Evolutionary conservation across 2,329 filamentous ascomycete species (phyloP).

Genomic region (Fusarium armeniacum): DNA sequence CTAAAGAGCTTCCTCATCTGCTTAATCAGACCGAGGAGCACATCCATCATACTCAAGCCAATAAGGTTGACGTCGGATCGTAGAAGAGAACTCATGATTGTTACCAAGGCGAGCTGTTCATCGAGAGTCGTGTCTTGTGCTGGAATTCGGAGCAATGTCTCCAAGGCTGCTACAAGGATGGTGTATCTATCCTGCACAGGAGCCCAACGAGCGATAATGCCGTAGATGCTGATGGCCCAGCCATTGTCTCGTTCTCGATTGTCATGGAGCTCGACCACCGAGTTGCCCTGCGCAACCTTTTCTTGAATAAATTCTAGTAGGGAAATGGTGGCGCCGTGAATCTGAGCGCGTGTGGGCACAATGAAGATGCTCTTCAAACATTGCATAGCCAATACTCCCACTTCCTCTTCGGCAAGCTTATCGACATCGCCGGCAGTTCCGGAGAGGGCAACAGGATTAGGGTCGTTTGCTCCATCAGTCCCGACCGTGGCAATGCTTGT

Average conservation of each 20-base stretch:
- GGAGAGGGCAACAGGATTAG: constrained; percentile 79
- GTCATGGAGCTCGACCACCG: constrained; percentile 65
- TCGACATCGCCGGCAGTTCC: constrained; percentile 90
- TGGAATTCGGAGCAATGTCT: constrained; percentile 77
- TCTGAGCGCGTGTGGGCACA: constrained; percentile 84
- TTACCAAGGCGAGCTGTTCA: constrained; percentile 80
- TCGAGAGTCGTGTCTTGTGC: constrained; percentile 78
- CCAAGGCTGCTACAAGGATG: constrained; percentile 85
- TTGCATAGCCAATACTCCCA: constrained; percentile 84
- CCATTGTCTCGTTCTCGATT: constrained; percentile 64
- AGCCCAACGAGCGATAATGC: constrained; percentile 85
- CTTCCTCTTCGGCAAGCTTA: constrained; percentile 89
- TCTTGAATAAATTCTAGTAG: constrained; percentile 81
- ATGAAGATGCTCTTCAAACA: constrained; percentile 90
- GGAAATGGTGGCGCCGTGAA: constrained; percentile 80
- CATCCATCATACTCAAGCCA: constrained; percentile 95
- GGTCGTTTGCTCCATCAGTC: constrained; percentile 70
- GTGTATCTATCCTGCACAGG: constrained; percentile 95
- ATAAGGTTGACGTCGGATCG: constrained; percentile 94
- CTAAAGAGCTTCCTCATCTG: constrained; percentile 85
- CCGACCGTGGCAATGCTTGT: constrained; percentile 84
- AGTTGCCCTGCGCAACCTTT: constrained; percentile 66
- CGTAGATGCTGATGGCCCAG: constrained; percentile 88
- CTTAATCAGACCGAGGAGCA: constrained; percentile 85
- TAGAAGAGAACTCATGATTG: constrained; percentile 84